Percentiles rank a stretch among this genome's conserved stretches.
Evolutionary conservation across 192 early-diverging fungal genomes (phyloP).

Genomic region (Coemansia sp.): DNA sequence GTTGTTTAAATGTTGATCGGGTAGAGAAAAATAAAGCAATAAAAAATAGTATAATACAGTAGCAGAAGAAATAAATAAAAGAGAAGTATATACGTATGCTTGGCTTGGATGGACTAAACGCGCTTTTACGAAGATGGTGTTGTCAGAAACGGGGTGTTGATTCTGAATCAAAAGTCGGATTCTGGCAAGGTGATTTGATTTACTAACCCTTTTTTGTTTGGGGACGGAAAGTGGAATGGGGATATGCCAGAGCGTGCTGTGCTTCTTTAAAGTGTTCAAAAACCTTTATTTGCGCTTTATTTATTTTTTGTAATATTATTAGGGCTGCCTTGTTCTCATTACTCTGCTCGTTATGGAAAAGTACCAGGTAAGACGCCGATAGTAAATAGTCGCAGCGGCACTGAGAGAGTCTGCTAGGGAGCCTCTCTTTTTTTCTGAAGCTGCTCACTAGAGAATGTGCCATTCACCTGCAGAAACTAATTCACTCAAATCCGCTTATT

Average conservation of each 20-base stretch:
- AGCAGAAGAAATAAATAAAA: too few species aligned
- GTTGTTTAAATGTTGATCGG: neutral
- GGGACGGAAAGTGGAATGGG: neutral
- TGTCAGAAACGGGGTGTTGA: too few species aligned
- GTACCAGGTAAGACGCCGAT: conserved; percentile 55
- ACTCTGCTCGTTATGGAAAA: conserved; percentile 57
- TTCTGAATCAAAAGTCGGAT: neutral
- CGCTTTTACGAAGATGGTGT: too few species aligned
- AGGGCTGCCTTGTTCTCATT: neutral
- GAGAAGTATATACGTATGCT: too few species aligned
- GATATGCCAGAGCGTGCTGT: too few species aligned
- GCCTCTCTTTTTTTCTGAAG: too few species aligned
- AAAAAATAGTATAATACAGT: neutral
- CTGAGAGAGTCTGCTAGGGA: too few species aligned
- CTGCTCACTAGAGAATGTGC: neutral
- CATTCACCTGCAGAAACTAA: too few species aligned
- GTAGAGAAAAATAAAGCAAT: neutral
- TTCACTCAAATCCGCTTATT: too few species aligned
- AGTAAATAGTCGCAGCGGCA: neutral
- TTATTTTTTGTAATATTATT: neutral
- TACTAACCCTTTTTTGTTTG: neutral
- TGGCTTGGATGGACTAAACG: too few species aligned
- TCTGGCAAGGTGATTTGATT: neutral
- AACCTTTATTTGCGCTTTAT: neutral
- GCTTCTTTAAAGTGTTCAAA: too few species aligned